phyloP scores from a whole-genome alignment of 1,284 basidiomycete genomes.

The Trametes sp. region DNA sequence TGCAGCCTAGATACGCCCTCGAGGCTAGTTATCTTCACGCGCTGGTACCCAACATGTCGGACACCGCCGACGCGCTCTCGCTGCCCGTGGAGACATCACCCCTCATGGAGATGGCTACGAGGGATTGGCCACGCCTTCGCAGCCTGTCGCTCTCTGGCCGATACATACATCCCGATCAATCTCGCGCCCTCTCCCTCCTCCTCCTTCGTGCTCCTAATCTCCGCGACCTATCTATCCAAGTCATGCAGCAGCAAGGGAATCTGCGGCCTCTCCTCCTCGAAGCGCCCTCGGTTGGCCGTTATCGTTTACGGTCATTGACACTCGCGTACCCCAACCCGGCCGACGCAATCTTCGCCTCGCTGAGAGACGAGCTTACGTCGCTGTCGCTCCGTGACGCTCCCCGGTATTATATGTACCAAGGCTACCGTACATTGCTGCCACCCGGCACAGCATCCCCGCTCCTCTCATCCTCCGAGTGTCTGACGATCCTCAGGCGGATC shows the following conservation, averaged over 20 bases:
- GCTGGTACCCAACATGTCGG: not conserved
- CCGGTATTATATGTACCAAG: not conserved
- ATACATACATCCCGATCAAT: not conserved
- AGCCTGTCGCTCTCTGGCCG: not conserved
- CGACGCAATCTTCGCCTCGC: constrained; percentile 2
- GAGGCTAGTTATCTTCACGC: not conserved
- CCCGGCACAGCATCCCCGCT: not conserved
- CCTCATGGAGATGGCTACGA: not conserved
- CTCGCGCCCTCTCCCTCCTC: not conserved
- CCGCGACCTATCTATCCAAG: not conserved
- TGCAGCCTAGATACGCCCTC: not conserved
- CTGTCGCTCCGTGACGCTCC: constrained; percentile 5
- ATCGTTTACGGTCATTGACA: constrained; percentile 1
- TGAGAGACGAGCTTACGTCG: not conserved
- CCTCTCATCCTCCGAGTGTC: not conserved
- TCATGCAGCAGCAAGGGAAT: not conserved
- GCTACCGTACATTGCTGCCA: not conserved
- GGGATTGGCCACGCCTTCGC: constrained; percentile 4
- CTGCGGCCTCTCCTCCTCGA: not conserved
- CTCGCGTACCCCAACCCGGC: constrained; percentile 10
- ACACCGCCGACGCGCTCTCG: constrained; percentile 1
- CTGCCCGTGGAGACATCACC: constrained; percentile 7
- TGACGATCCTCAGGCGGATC: not conserved
- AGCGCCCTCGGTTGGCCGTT: too few species aligned
- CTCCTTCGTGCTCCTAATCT: not conserved